Evolutionary conservation across 1,139 yeast genomes (phyloP).

Genomic region (Magnusiomyces fungicola): DNA sequence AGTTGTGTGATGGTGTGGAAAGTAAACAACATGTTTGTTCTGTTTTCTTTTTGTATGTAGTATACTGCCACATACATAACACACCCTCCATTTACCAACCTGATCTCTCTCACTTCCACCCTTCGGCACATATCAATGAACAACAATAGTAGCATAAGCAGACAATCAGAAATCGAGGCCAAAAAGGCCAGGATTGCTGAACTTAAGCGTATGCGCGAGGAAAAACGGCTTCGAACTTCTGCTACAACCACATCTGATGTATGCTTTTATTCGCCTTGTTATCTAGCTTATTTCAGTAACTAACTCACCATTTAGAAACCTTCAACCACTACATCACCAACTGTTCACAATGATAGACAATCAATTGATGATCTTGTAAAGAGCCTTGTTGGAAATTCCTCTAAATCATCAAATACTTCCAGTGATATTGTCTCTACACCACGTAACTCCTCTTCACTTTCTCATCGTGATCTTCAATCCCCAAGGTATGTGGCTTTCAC

Average conservation of each 20-base stretch:
- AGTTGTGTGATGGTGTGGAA: no score
- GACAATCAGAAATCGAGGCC: conserved; percentile 40
- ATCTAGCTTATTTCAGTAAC: no score
- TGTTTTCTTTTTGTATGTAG: no score
- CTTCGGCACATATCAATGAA: no score
- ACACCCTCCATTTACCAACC: no score
- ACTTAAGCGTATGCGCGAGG: conserved; percentile 35
- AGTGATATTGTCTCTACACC: background rate
- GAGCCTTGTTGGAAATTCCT: conserved; percentile 18
- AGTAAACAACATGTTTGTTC: no score
- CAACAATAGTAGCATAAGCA: no score
- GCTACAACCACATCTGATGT: conserved; percentile 7
- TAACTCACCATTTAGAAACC: conserved; percentile 6
- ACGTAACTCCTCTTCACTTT: conserved; percentile 1
- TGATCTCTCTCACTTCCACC: no score
- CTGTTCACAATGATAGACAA: conserved; percentile 4
- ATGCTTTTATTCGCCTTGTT: background rate
- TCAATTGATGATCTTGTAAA: conserved; percentile 22
- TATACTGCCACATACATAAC: no score
- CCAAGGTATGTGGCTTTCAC: background rate
- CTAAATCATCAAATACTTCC: conserved; percentile 1
- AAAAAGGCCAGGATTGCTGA: conserved; percentile 42
- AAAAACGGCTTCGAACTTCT: conserved; percentile 17
- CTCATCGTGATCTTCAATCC: conserved; percentile 1
- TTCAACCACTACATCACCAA: conserved; percentile 1